Evolutionary conservation across 2,329 filamentous ascomycete genomes (phyloP), one percentile per base, ranked within the genome.

Genomic region (Aspergillus alliaceus): DNA sequence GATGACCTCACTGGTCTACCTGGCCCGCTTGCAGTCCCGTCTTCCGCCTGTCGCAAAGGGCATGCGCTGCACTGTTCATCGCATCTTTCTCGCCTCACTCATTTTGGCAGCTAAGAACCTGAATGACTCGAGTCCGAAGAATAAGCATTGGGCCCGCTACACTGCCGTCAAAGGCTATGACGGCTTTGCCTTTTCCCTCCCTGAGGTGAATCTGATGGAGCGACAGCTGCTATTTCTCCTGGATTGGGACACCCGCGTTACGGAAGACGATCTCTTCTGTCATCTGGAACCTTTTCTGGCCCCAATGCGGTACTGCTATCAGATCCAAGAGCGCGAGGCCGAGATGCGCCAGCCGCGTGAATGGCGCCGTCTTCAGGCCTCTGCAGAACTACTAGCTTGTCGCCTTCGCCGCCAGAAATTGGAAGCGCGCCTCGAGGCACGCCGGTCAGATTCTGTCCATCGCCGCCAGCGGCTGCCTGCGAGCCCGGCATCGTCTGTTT

Each of bases 141-240:
- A 99, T 86, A 98, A 98, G 87, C 95, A 99, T 83, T 99, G 95
- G 95, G 93, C 95, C 64, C 89, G 87, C 69, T 99, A 98, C 82
- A 96, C 90, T 59, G 80, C 88, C 68, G 88, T 96, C 66, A 83
- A 82, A 61, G 86, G 84, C 53, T 89, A 82, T 74, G 86, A 87
- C 11, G 85, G 82, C 70, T 99, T 98, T 70, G 90, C 92, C 67
- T 98, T 99, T 82, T 93, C 88, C 69, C 84, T 93, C 65, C 95
- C 91, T 34, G 95, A 99, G 79, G 95, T 99, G 69, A 99, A 99
- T 81, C 84, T 98, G 61, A 99, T 99, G 95, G 95, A 99, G 84
- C 96, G 96, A 84, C 95, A 99, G 79, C 84, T 99, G 29, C 88
- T 99, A 52, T 95, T 91, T 80, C 85, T 99, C 42, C 83, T 99